A percentile compares a stretch with the other conserved stretches of the same genome.
phyloP scores from a whole-genome alignment of 1,139 yeast species.

The Maudiozyma humilis region DNA sequence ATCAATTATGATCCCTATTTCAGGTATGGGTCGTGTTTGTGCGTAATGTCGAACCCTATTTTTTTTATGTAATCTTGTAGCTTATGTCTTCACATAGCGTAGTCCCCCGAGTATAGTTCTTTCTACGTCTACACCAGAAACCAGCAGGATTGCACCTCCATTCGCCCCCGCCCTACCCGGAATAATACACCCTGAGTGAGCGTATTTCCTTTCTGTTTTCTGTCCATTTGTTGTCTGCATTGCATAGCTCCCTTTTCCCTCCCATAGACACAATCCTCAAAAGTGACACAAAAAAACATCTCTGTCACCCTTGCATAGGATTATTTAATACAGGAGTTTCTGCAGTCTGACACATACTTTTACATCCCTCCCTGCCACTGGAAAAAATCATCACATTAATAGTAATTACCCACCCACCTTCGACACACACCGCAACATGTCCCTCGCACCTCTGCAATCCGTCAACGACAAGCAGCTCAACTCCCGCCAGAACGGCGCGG shows the following conservation, averaged over 20 bases:
- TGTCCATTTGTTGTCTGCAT: no score
- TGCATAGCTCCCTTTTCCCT: no score
- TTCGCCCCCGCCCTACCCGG: no score
- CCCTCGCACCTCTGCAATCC: conserved; percentile 29
- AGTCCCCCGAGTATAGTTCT: not conserved
- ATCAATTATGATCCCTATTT: conserved; percentile 1
- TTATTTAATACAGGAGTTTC: no score
- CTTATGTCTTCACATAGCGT: no score
- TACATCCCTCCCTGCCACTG: not conserved
- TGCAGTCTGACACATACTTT: no score
- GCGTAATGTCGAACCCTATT: not conserved
- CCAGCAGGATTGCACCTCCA: not conserved
- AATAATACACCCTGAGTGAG: no score
- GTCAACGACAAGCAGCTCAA: conserved; percentile 31
- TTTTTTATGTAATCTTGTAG: not conserved
- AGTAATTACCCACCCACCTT: not conserved
- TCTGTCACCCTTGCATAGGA: no score
- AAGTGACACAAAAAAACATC: no score
- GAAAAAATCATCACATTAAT: not conserved
- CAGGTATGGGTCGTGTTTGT: conserved; percentile 1
- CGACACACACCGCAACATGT: conserved; percentile 10
- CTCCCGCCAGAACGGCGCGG: conserved; percentile 21
- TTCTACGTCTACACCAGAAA: not conserved
- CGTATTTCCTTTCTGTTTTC: no score
- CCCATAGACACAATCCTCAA: no score